Evolutionary conservation across 257 asterid genomes (phyloP), one percentile per base, ranked within the genome.

Genomic region (Echites panduratus): DNA sequence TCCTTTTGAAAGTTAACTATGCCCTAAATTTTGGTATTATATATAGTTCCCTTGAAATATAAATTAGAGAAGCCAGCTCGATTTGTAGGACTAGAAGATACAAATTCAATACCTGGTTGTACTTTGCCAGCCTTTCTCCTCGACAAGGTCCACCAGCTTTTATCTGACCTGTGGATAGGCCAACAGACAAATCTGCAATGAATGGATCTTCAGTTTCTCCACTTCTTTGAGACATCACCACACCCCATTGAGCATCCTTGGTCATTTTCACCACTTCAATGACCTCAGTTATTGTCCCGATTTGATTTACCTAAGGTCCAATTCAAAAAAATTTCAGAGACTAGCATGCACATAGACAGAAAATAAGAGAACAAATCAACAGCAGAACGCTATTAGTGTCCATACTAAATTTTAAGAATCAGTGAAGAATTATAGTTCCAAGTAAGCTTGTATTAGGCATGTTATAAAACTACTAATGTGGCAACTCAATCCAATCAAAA

Each of bases 101-200:
- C 27, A 76, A 79, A 72, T 67, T 74, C 62, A 40, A 32, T 65
- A 94, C 99, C 98, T 92, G 99, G 84, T 95, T 95, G 87, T 95
- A 92, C 89, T 95, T 92, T 0, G 95, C 91, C 77, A 95, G 84
- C 78, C 99, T 88, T 85, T 95, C 99, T 68, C 99, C 99, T 75
- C 97, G 92, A 84, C 97, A 89, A 77, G 99, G 98, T 24, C 96
- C 98, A 65, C 99, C 99, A 35, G 97, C 96, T 87, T 95, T 92
- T 70, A 95, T 85, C 87, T 90, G 99, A 76, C 93, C 91, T 71
- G 90, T 66, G 74, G 88, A 85, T 50, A 95, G 89, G 76, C 98
- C 99, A 78, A 95, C 99, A 41, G 97, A 89, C 76, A 95, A 84
- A 85, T 95, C 99, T 73, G 99, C 87, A 80, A 92, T 76, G 83